Percentiles rank a stretch among this genome's conserved stretches.
These are phyloP conservation scores for Brassica incana DNA, from an alignment of 345 rosid species.

Conservation along the genomic window DNA sequence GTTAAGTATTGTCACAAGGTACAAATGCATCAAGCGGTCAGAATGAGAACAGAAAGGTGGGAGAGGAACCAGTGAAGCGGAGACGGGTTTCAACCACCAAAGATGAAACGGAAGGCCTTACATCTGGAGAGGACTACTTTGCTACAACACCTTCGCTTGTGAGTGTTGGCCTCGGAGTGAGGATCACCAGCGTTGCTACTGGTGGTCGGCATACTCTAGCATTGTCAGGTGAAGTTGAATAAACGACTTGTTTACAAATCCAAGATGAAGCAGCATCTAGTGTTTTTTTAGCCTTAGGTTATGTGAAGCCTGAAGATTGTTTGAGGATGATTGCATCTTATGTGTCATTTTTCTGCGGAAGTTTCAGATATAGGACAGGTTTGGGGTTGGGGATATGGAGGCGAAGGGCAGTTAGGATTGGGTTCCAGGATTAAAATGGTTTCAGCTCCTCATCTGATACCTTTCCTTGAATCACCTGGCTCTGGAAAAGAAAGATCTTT, in stretches of 20 bases:
- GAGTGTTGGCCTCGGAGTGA: conserved; percentile 66
- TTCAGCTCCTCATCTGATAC: conserved; percentile 77
- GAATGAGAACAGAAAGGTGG: conserved; percentile 41
- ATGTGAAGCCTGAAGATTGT: conserved; percentile 55
- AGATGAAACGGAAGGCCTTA: conserved; percentile 50
- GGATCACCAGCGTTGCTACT: conserved; percentile 65
- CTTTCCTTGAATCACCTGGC: conserved; percentile 56
- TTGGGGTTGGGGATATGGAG: conserved; percentile 99
- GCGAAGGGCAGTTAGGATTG: conserved; percentile 91
- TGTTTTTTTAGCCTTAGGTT: conserved; percentile 59
- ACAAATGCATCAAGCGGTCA: conserved; percentile 37
- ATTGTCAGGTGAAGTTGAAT: conserved; percentile 65
- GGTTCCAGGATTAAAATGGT: conserved; percentile 79
- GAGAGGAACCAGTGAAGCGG: conserved; percentile 60
- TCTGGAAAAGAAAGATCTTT: conserved; percentile 50
- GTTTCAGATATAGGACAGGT: conserved; percentile 97
- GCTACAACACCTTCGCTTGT: conserved; percentile 53
- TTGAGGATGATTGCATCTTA: conserved; percentile 59
- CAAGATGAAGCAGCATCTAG: conserved; percentile 40
- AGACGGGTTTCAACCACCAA: conserved; percentile 55
- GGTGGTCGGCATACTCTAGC: conserved; percentile 86
- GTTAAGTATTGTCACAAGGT: conserved; percentile 45
- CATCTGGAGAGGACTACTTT: conserved; percentile 59
- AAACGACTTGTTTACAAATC: conserved; percentile 25
- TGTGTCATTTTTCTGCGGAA: conserved; percentile 62